Evolutionary conservation across 2,329 filamentous ascomycete species (phyloP).

Genomic region (Cladosporium phlei): DNA sequence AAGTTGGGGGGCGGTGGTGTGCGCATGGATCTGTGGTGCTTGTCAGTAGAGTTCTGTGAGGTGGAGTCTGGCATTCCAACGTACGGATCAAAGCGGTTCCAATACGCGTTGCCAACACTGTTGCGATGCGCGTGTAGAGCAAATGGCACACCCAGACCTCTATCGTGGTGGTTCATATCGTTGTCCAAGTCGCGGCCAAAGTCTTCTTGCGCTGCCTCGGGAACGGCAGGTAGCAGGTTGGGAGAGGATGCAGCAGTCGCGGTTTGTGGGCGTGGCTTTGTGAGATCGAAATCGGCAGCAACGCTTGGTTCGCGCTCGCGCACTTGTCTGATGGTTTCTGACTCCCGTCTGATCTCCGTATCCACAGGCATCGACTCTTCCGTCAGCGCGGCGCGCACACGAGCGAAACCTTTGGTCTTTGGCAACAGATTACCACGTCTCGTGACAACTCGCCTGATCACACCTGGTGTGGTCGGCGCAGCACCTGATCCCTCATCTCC

Average conservation of each 20-base stretch:
- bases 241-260: conserved; percentile 65
- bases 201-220: conserved; percentile 60
- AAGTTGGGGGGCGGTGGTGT: conserved; percentile 60
- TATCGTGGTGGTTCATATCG: conserved; percentile 23
- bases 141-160: conserved; percentile 60
- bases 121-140: conserved; percentile 69
- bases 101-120: conserved; percentile 68
- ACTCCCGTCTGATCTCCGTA: conserved; percentile 81
- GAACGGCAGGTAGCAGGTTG: conserved; percentile 53
- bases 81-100: conserved; percentile 69
- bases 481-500: conserved; percentile 59
- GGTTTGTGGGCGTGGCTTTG: conserved; percentile 40
- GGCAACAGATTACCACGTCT: conserved; percentile 85
- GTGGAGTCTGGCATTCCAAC: background rate
- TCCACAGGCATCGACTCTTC: conserved; percentile 88
- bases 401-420: conserved; percentile 92
- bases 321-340: conserved; percentile 92
- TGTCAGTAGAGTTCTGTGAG: background rate
- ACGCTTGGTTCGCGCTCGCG: conserved; percentile 70
- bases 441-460: conserved; percentile 78
- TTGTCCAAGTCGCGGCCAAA: conserved; percentile 58
- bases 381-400: conserved; percentile 80
- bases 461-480: conserved; percentile 57
- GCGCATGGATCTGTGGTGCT: conserved; percentile 40
- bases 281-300: conserved; percentile 25